phyloP scores from a whole-genome alignment of 805 yeast species.

The Kazachstania viticola region DNA sequence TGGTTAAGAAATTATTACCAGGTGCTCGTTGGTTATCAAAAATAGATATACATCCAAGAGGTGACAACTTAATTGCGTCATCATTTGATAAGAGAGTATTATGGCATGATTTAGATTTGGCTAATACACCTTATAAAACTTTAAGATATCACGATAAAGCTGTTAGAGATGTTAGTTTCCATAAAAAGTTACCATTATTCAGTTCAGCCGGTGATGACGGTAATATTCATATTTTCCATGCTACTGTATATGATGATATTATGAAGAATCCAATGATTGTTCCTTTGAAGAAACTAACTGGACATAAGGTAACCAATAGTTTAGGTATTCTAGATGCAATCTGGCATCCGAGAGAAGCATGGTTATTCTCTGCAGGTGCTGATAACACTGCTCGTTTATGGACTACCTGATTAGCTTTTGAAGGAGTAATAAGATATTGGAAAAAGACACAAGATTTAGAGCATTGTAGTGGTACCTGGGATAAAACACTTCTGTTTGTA shows the following conservation, averaged over 20 bases:
- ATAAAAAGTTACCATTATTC: conserved; percentile 78
- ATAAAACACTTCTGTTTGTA: too few species aligned
- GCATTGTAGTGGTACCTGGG: too few species aligned
- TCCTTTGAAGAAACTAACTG: conserved; percentile 86
- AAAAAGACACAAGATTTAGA: too few species aligned
- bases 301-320: conserved; percentile 70
- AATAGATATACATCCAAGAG: conserved; percentile 91
- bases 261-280: conserved; percentile 93
- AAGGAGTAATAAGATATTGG: too few species aligned
- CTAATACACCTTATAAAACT: conserved; percentile 86
- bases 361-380: conserved; percentile 96
- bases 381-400: conserved; percentile 92
- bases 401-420: too few species aligned
- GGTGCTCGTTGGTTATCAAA: conserved; percentile 93
- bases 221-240: conserved; percentile 85
- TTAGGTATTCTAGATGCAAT: conserved; percentile 78
- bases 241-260: conserved; percentile 78
- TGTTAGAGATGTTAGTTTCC: conserved; percentile 79
- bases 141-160: conserved; percentile 92
- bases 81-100: conserved; percentile 90
- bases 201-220: conserved; percentile 96
- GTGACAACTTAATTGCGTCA: conserved; percentile 86
- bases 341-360: conserved; percentile 98
- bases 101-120: conserved; percentile 93
- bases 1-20: conserved; percentile 78